Evolutionary conservation across 1,139 yeast genomes (phyloP).

Genomic region (Ashbya aceris): DNA sequence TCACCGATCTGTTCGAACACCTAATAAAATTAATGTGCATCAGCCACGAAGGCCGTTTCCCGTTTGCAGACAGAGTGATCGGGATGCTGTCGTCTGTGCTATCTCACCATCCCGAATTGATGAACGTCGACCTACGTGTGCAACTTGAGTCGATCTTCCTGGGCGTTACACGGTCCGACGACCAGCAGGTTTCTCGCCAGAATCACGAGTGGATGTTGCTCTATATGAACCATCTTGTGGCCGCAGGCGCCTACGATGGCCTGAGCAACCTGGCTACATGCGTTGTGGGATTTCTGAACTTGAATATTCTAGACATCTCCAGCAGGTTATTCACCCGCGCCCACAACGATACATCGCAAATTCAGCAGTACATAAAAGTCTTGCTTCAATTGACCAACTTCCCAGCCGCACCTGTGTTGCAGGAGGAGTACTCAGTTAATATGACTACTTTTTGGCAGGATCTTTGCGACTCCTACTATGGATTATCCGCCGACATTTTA

Average conservation of each 20-base stretch:
- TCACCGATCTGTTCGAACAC: conserved; percentile 29
- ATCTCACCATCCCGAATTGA: conserved; percentile 29
- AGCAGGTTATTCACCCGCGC: conserved; percentile 36
- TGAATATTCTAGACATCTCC: conserved; percentile 43
- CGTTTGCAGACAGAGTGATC: conserved; percentile 21
- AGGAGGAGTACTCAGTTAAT: conserved; percentile 60
- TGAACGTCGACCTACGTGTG: conserved; percentile 28
- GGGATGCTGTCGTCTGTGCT: conserved; percentile 26
- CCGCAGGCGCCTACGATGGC: conserved; percentile 36
- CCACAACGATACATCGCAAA: conserved; percentile 8
- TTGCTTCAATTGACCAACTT: conserved; percentile 49
- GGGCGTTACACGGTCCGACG: conserved; percentile 24
- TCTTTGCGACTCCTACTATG: conserved; percentile 46
- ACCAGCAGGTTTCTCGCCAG: conserved; percentile 10
- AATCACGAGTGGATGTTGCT: conserved; percentile 30
- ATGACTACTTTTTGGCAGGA: conserved; percentile 76
- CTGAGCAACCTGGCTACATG: conserved; percentile 43
- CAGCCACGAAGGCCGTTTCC: conserved; percentile 19
- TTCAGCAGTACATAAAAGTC: conserved; percentile 38
- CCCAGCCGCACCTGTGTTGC: conserved; percentile 53
- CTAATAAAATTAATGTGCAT: conserved; percentile 27
- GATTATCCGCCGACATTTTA: conserved; percentile 22
- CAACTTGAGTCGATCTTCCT: conserved; percentile 28
- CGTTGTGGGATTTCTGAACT: conserved; percentile 43
- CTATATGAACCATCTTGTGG: conserved; percentile 36